Evolutionary conservation across 176 grass and related monocot species (phyloP).

Genomic region (Cymbopogon citratus): DNA sequence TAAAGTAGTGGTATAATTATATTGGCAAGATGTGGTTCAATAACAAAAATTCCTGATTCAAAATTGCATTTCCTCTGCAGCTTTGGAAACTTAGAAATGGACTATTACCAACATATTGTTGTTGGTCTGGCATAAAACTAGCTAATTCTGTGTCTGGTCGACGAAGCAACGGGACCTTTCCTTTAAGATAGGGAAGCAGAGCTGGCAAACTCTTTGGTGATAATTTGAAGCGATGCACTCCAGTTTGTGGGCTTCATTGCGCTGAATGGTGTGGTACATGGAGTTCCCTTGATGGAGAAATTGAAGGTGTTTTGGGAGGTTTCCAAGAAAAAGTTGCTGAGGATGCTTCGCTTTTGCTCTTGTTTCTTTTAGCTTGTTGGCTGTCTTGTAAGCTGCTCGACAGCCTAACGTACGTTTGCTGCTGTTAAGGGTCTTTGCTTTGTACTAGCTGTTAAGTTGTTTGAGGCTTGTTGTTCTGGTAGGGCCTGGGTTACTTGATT

Average conservation of each 20-base stretch:
- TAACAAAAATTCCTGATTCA: background rate
- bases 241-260: background rate
- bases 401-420: background rate
- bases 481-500: too few species aligned
- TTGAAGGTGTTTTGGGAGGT: background rate
- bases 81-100: background rate
- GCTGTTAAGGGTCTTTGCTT: too few species aligned
- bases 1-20: background rate
- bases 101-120: too few species aligned
- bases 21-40: background rate
- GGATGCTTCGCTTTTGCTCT: background rate
- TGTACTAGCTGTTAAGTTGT: too few species aligned
- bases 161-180: background rate
- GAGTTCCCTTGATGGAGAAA: background rate
- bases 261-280: background rate
- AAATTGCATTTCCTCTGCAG: background rate
- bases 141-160: background rate
- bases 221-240: background rate
- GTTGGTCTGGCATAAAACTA: background rate
- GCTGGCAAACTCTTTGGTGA: background rate
- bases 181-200: background rate
- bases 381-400: background rate
- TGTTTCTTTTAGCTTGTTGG: background rate
- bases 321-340: background rate
- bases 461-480: too few species aligned